These are phyloP conservation scores for Yarrowia sp. DNA, from an alignment of 805 yeast species.

Conservation along the genomic window DNA sequence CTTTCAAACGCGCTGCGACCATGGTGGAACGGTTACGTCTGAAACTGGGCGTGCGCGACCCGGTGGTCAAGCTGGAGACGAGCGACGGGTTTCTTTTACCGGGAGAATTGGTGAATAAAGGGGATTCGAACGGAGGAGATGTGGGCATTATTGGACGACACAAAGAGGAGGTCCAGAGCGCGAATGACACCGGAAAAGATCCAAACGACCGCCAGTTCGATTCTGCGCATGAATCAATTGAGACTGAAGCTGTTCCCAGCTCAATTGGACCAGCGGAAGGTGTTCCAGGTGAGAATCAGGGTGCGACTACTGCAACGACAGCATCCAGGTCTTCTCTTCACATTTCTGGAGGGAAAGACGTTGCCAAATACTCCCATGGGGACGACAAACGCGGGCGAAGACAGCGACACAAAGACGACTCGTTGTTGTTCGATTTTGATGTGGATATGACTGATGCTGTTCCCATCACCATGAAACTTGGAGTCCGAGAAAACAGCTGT, in stretches of 20 bases:
- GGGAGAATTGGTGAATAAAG: no score
- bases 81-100: background rate
- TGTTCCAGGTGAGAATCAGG: background rate
- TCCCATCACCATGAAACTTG: constrained; percentile 1
- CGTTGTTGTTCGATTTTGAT: constrained; percentile 15
- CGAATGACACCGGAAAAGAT: no score
- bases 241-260: no score
- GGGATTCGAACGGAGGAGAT: no score
- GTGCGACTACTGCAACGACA: no score
- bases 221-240: no score
- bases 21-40: constrained; percentile 30
- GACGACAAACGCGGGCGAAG: constrained; percentile 22
- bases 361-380: constrained; percentile 1
- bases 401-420: constrained; percentile 21
- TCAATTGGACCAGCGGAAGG: no score
- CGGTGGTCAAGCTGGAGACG: constrained; percentile 17
- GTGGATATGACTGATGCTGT: constrained; percentile 20
- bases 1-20: background rate
- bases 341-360: constrained; percentile 8
- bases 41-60: constrained; percentile 1
- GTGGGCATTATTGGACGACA: no score
- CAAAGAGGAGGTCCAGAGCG: no score
- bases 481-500: constrained; percentile 10
- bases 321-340: background rate
- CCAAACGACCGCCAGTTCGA: no score